Conservation (phyloP, 2,329 filamentous ascomycete species). For the Trichoderma citrinoviride region DNA sequence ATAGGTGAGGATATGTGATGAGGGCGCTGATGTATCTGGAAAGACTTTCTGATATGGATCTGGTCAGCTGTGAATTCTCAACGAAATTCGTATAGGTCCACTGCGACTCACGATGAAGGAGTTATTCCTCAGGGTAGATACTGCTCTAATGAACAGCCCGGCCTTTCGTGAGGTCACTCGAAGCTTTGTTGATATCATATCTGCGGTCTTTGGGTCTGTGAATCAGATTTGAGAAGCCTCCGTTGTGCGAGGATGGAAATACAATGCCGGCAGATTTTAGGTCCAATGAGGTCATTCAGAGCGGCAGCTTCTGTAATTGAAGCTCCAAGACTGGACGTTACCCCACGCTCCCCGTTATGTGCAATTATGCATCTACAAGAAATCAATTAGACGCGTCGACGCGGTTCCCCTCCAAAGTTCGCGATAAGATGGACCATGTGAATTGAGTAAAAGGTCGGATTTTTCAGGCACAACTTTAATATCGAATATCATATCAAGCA, state of each 20-base stretch:
- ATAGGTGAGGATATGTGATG: constrained; percentile 56
- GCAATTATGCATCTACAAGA: constrained; percentile 31
- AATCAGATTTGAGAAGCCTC: background rate
- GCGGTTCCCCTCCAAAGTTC: constrained; percentile 29
- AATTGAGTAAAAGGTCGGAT: background rate
- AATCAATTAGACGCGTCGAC: constrained; percentile 43
- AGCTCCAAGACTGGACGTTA: constrained; percentile 7
- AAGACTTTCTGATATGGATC: constrained; percentile 53
- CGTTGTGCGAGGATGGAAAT: background rate
- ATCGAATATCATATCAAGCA: background rate
- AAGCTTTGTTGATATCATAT: constrained; percentile 31
- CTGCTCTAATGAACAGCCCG: constrained; percentile 30
- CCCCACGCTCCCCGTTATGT: constrained; percentile 18
- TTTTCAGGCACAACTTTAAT: no score
- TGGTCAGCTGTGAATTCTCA: constrained; percentile 39
- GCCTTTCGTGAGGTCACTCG: constrained; percentile 28
- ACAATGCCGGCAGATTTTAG: background rate
- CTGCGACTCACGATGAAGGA: constrained; percentile 49
- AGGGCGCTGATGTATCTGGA: constrained; percentile 44
- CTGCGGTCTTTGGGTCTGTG: background rate
- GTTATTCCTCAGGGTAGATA: constrained; percentile 52
- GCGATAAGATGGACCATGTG: background rate
- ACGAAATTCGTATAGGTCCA: constrained; percentile 29
- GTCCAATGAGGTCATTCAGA: constrained; percentile 35
- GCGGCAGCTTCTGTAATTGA: constrained; percentile 8